phyloP scores from a whole-genome alignment of 306 rosid genomes.

The Cotoneaster glaucophyllus region DNA sequence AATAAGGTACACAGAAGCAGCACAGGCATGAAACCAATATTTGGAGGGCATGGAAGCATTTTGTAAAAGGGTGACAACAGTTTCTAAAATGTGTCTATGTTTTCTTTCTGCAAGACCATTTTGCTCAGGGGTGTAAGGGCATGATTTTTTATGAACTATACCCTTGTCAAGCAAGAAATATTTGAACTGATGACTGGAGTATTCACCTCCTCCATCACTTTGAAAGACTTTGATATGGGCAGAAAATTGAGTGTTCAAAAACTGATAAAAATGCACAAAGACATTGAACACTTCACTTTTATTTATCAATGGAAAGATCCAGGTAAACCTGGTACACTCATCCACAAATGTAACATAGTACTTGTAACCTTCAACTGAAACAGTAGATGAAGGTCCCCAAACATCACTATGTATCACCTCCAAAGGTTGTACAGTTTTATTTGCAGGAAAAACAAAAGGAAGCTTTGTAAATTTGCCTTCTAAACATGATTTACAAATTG shows the following conservation, averaged over 20 bases:
- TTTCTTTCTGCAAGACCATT: neutral
- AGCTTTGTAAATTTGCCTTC: neutral
- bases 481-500: neutral
- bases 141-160: too few relatives aligned
- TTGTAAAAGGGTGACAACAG: neutral
- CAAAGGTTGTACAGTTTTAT: neutral
- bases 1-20: neutral
- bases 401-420: neutral
- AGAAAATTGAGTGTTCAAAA: neutral
- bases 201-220: neutral
- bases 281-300: too few relatives aligned
- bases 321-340: too few relatives aligned
- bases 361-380: neutral
- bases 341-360: neutral
- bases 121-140: neutral
- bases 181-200: too few relatives aligned
- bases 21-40: neutral
- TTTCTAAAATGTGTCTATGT: neutral
- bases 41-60: neutral
- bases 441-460: too few relatives aligned
- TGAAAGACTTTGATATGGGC: neutral
- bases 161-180: neutral
- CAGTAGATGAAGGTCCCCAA: neutral
- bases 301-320: too few relatives aligned
- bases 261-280: neutral